These are phyloP conservation scores for Nakazawaea ambrosiae DNA, from an alignment of 805 yeast species.

Conservation along the genomic window DNA sequence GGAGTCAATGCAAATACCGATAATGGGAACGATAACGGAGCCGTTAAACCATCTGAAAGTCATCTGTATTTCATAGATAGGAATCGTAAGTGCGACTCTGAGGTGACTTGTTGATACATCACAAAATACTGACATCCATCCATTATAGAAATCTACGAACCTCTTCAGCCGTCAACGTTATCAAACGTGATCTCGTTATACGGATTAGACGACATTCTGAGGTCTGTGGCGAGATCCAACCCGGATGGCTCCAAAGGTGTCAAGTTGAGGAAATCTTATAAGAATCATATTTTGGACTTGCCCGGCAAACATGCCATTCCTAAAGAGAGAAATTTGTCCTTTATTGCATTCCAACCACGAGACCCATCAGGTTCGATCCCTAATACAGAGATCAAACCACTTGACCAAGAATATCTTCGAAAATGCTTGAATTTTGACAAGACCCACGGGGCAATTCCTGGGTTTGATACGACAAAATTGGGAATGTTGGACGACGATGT, in stretches of 20 bases:
- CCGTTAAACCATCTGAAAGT: no score
- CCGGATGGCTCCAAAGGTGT: conserved; percentile 89
- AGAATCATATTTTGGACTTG: conserved; percentile 81
- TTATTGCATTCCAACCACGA: conserved; percentile 31
- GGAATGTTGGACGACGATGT: conserved; percentile 47
- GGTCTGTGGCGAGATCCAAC: conserved; percentile 78
- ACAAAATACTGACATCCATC: not conserved
- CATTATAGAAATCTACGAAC: conserved; percentile 26
- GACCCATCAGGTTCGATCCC: conserved; percentile 28
- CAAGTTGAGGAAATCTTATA: conserved; percentile 89
- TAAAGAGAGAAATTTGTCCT: conserved; percentile 31
- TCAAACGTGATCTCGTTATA: conserved; percentile 67
- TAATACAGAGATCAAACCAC: conserved; percentile 40
- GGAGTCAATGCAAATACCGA: no score
- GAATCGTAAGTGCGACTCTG: conserved; percentile 14
- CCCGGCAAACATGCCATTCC: conserved; percentile 75
- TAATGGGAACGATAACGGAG: no score
- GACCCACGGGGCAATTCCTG: conserved; percentile 54
- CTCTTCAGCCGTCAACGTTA: conserved; percentile 61
- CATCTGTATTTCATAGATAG: conserved; percentile 23
- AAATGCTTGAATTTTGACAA: conserved; percentile 53
- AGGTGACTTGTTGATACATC: not conserved
- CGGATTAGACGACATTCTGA: conserved; percentile 58
- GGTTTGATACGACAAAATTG: conserved; percentile 61
- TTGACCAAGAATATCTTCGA: conserved; percentile 42